Evolutionary conservation across 2,329 filamentous ascomycete species (phyloP).

Genomic region (Nigrospora sphaerica): DNA sequence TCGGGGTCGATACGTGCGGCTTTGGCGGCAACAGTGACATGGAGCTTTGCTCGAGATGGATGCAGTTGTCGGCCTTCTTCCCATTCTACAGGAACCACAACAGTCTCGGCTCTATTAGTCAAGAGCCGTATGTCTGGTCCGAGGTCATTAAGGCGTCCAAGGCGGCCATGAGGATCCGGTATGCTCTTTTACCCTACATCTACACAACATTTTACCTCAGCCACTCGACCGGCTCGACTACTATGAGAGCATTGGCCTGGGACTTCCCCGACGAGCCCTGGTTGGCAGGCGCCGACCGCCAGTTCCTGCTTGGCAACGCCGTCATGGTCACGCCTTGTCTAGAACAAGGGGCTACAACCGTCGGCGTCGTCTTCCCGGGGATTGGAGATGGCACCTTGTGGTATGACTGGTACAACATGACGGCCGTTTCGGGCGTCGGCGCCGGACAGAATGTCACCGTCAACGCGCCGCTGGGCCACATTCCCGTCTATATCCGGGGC

Average conservation of each 20-base stretch:
- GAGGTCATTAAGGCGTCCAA: conserved; percentile 58
- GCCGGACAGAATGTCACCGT: conserved; percentile 32
- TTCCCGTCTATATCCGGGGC: conserved; percentile 65
- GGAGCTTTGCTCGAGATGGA: conserved; percentile 69
- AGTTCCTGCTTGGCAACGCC: conserved; percentile 64
- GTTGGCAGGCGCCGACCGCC: conserved; percentile 58
- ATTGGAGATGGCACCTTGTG: conserved; percentile 52
- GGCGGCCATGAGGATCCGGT: conserved; percentile 63
- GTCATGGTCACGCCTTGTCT: conserved; percentile 64
- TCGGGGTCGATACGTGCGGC: conserved; percentile 63
- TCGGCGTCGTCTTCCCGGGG: conserved; percentile 65
- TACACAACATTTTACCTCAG: conserved; percentile 67
- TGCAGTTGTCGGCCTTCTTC: conserved; percentile 68
- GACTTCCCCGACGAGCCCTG: conserved; percentile 66
- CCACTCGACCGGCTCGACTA: conserved; percentile 58
- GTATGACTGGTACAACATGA: conserved; percentile 77
- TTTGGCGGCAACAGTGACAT: conserved; percentile 61
- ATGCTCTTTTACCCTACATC: conserved; percentile 65
- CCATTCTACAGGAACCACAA: conserved; percentile 78
- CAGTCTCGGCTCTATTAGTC: conserved; percentile 47
- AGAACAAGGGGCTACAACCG: conserved; percentile 51
- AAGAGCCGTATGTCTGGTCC: conserved; percentile 68
- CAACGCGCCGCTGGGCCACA: conserved; percentile 51
- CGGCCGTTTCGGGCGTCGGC: conserved; percentile 32
- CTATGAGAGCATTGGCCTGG: conserved; percentile 68